Percentiles rank a stretch among this genome's conserved stretches.
Conservation (phyloP, 345 rosid genomes). For the Citrus sp. region DNA sequence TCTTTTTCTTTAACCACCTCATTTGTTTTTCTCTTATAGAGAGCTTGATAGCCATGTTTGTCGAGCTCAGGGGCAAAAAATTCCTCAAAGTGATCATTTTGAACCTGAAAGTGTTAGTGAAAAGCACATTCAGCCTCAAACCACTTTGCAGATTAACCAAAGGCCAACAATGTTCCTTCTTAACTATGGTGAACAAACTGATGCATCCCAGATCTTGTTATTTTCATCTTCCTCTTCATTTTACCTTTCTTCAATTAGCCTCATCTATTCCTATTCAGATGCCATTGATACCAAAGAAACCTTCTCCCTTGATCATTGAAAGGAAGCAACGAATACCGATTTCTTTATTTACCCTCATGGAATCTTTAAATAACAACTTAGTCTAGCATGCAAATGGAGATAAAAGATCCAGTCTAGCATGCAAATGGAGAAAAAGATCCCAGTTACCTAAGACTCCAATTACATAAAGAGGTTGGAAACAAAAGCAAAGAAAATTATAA, state of each 20-base stretch:
- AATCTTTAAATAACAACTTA: not conserved
- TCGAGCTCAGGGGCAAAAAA: constrained; percentile 91
- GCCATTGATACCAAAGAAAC: not conserved
- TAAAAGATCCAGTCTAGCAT: not conserved
- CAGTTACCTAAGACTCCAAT: not conserved
- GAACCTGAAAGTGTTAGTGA: constrained; percentile 54
- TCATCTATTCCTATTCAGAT: not conserved
- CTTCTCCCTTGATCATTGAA: not conserved
- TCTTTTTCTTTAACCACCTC: constrained; percentile 51
- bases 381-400: not conserved
- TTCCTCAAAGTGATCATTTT: constrained; percentile 87
- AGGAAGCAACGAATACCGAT: not conserved
- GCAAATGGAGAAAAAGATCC: not conserved
- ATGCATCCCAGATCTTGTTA: not conserved
- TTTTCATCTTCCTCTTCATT: not conserved
- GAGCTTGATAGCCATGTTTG: constrained; percentile 92
- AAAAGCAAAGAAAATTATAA: not conserved
- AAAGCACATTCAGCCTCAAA: not conserved
- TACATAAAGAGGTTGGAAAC: not conserved
- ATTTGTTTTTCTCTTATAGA: constrained; percentile 82
- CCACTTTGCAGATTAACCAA: not conserved
- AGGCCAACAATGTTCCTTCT: not conserved
- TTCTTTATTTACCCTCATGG: not conserved
- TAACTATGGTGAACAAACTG: not conserved
- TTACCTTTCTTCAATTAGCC: not conserved